These are phyloP conservation scores for Populus simonii DNA, from an alignment of 345 rosid genomes.

Conservation along the genomic window DNA sequence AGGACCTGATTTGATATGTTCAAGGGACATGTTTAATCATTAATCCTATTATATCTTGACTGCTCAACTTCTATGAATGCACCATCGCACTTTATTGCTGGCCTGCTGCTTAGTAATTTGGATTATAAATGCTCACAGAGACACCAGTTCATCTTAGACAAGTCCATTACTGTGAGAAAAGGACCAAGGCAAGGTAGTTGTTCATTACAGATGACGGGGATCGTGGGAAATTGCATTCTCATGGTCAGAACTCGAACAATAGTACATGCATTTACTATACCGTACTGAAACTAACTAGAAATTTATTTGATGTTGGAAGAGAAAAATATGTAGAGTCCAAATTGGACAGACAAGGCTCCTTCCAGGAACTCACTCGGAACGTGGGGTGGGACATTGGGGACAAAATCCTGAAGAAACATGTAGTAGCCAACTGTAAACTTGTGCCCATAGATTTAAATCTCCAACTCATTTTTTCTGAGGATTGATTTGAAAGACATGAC, in stretches of 20 bases:
- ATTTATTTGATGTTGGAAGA: neutral
- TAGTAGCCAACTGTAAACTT: constrained; percentile 11
- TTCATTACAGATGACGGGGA: too few species aligned
- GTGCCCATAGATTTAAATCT: neutral
- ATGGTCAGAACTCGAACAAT: neutral
- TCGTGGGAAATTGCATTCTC: too few species aligned
- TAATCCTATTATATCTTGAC: constrained; percentile 7
- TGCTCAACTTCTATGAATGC: neutral
- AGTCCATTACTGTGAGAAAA: too few species aligned
- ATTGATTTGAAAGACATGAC: constrained; percentile 8
- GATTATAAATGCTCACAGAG: too few species aligned
- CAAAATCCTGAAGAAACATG: constrained; percentile 9
- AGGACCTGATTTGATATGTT: constrained; percentile 7
- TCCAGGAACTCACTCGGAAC: constrained; percentile 26
- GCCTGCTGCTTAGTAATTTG: too few species aligned
- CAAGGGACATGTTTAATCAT: constrained; percentile 2
- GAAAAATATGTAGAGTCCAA: neutral
- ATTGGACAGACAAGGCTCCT: constrained; percentile 11
- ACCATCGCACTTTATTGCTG: neutral
- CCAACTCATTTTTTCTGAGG: constrained; percentile 9
- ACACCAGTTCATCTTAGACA: too few species aligned
- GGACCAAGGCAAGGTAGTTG: too few species aligned
- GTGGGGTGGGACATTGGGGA: constrained; percentile 1
- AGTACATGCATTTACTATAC: neutral
- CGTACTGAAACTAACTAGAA: neutral